Evolutionary conservation across 1,284 basidiomycete genomes (phyloP).

Genomic region (Fistulinella staudtii): DNA sequence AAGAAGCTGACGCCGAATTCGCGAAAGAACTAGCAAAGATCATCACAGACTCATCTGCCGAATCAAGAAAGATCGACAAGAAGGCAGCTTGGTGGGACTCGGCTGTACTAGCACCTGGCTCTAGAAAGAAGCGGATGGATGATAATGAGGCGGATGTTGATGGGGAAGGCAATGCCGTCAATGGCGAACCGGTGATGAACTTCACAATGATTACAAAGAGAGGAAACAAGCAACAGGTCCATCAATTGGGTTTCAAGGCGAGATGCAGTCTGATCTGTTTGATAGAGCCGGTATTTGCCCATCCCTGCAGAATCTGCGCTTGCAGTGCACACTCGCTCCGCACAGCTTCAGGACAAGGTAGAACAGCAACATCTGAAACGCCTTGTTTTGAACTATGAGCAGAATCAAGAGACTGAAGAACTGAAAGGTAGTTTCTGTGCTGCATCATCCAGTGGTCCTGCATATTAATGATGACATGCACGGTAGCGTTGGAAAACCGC

Average conservation of each 20-base stretch:
- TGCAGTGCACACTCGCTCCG: conserved; percentile 83
- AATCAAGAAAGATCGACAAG: conserved; percentile 81
- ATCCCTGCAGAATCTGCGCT: conserved; percentile 85
- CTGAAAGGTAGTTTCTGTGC: conserved; percentile 57
- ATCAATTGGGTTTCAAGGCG: neutral
- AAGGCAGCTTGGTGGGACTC: conserved; percentile 86
- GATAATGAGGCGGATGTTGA: conserved; percentile 52
- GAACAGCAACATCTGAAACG: conserved; percentile 95
- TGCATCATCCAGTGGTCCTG: neutral
- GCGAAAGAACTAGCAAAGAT: conserved; percentile 95
- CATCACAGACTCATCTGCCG: conserved; percentile 80
- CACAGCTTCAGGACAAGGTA: conserved; percentile 88
- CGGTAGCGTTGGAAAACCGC: conserved; percentile 61
- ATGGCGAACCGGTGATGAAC: conserved; percentile 65
- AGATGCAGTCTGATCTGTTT: conserved; percentile 9
- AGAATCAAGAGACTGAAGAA: conserved; percentile 79
- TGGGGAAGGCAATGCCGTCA: conserved; percentile 34
- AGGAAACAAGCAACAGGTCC: conserved; percentile 90
- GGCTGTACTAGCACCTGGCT: conserved; percentile 64
- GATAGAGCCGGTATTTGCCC: conserved; percentile 76
- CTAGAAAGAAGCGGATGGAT: conserved; percentile 57
- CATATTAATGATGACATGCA: conserved; percentile 6
- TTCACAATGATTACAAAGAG: conserved; percentile 94
- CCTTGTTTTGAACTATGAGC: conserved; percentile 84
- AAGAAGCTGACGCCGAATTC: conserved; percentile 91